Percentiles rank a stretch among this genome's conserved stretches.
Conservation (phyloP, 768 basidiomycete genomes). For the Tulasnella sp. region DNA sequence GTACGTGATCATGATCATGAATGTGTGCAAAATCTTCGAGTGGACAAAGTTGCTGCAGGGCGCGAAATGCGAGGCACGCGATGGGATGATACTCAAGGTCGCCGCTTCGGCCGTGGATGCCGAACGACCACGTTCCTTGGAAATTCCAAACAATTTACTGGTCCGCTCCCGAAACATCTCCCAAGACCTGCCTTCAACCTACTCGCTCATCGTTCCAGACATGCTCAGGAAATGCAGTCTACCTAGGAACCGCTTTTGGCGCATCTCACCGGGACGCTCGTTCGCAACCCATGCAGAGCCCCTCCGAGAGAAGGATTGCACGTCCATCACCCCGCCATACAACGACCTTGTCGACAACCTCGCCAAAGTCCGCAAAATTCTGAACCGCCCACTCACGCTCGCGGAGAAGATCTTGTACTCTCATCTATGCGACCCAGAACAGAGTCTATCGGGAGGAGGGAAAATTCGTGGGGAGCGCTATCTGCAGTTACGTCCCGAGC, state of each 20-base stretch:
- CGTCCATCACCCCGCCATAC: constrained; percentile 84
- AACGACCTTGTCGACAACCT: constrained; percentile 63
- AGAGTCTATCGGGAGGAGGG: constrained; percentile 58
- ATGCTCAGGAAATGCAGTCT: neutral
- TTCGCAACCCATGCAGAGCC: constrained; percentile 33
- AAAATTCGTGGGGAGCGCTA: constrained; percentile 82
- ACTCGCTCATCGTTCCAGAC: neutral
- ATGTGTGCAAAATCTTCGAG: no score
- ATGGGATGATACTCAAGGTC: neutral
- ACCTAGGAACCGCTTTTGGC: neutral
- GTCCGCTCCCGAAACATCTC: neutral
- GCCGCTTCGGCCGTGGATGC: constrained; percentile 6
- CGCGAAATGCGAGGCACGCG: neutral
- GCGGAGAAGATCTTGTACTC: constrained; percentile 97
- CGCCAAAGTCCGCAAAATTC: constrained; percentile 60
- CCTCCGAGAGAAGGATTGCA: constrained; percentile 53
- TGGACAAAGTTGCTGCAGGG: no score
- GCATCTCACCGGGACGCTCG: constrained; percentile 20
- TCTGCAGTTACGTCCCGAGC: constrained; percentile 82
- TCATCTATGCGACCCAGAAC: constrained; percentile 77
- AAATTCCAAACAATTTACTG: constrained; percentile 8
- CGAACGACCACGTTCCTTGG: neutral
- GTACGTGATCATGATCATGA: no score
- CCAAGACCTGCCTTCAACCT: neutral
- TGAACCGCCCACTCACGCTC: constrained; percentile 77